phyloP scores from a whole-genome alignment of 129 eudicot species.

The Lonicera japonica region DNA sequence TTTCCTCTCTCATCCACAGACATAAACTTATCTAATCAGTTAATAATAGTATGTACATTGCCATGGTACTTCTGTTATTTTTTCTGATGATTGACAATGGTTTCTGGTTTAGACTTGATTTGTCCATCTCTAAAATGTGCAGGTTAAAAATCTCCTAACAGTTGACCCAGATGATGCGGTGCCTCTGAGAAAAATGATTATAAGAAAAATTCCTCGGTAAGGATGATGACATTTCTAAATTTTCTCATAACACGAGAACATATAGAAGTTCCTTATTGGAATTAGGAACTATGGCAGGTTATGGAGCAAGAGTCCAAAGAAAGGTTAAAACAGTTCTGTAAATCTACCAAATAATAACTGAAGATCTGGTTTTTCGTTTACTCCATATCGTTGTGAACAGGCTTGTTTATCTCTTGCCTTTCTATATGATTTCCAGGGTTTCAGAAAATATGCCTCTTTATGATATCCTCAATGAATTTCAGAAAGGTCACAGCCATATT shows the following conservation, averaged over 20 bases:
- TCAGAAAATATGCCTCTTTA: constrained; percentile 89
- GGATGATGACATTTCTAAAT: neutral
- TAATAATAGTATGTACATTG: neutral
- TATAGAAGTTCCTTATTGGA: neutral
- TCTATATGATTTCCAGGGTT: constrained; percentile 48
- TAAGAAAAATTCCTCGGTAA: constrained; percentile 85
- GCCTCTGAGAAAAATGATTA: constrained; percentile 82
- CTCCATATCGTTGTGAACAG: neutral
- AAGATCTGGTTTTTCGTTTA: neutral
- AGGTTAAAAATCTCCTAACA: constrained; percentile 92
- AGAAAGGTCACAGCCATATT: constrained; percentile 98
- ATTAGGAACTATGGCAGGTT: neutral
- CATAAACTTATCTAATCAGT: too few relatives aligned
- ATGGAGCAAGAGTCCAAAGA: neutral
- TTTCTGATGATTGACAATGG: neutral
- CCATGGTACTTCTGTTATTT: neutral
- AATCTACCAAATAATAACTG: too few relatives aligned
- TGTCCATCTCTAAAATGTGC: constrained; percentile 14
- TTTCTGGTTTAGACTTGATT: neutral
- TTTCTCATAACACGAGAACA: neutral
- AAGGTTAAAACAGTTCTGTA: neutral
- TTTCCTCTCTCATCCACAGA: too few relatives aligned
- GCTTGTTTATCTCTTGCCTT: neutral
- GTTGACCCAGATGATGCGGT: constrained; percentile 79
- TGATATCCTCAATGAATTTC: constrained; percentile 93